A percentile compares a stretch with the other conserved stretches of the same genome.
Conservation (phyloP, 2,329 filamentous ascomycete species). For the Claviceps sp. region DNA sequence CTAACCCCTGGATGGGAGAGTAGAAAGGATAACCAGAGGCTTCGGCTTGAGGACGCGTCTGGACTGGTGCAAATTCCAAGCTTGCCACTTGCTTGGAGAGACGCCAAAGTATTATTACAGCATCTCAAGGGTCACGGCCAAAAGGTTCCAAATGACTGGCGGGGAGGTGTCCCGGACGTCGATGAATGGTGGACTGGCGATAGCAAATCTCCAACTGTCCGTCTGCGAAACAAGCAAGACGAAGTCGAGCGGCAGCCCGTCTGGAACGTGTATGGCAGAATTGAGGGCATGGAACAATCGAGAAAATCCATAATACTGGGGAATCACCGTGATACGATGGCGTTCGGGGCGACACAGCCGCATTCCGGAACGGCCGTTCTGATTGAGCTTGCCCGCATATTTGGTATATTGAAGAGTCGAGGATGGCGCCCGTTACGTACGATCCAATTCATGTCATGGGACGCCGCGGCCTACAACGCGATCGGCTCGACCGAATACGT, state of each 20-base stretch:
- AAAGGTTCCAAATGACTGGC: slow-evolving; percentile 56
- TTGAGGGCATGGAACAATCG: slow-evolving; percentile 69
- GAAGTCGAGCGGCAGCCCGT: slow-evolving; percentile 72
- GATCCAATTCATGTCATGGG: slow-evolving; percentile 95
- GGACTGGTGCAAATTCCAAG: slow-evolving; percentile 77
- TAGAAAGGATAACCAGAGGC: slow-evolving; percentile 48
- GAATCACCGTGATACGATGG: slow-evolving; percentile 88
- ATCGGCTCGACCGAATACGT: slow-evolving; percentile 93
- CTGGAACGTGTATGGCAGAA: slow-evolving; percentile 80
- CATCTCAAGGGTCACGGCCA: slow-evolving; percentile 63
- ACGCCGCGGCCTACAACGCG: slow-evolving; percentile 83
- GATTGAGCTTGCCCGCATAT: slow-evolving; percentile 74
- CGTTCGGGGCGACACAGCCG: slow-evolving; percentile 74
- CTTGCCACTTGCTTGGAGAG: slow-evolving; percentile 77
- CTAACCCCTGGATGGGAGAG: slow-evolving; percentile 80
- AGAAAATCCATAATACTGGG: slow-evolving; percentile 80
- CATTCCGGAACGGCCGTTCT: slow-evolving; percentile 83
- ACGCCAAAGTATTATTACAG: slow-evolving; percentile 69
- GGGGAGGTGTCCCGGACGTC: slow-evolving; percentile 62
- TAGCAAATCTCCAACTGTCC: slow-evolving; percentile 58
- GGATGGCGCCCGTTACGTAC: slow-evolving; percentile 90
- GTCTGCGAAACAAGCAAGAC: slow-evolving; percentile 76
- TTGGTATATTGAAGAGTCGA: slow-evolving; percentile 60
- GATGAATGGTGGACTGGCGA: slow-evolving; percentile 78
- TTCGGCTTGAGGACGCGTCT: slow-evolving; percentile 54